Percentiles rank a stretch among this genome's conserved stretches.
These are phyloP conservation scores for Akanthomyces lecanii DNA, from an alignment of 2,329 filamentous ascomycete species.

Conservation along the genomic window DNA sequence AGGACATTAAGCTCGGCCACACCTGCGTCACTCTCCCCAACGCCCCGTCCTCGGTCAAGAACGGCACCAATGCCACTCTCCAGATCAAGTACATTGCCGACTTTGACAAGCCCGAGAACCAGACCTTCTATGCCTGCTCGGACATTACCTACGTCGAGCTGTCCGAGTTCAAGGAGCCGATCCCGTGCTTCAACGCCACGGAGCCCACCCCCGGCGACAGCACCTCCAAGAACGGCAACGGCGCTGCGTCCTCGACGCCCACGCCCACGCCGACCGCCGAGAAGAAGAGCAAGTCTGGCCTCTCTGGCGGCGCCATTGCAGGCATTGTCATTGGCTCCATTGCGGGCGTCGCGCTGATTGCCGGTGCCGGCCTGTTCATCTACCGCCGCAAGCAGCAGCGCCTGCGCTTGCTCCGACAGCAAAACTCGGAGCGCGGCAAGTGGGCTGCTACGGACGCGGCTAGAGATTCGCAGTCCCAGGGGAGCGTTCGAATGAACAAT, in stretches of 20 bases:
- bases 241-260: conserved; percentile 14
- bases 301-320: conserved; percentile 68
- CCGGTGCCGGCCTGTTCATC: conserved; percentile 57
- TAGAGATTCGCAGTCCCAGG: conserved; percentile 21
- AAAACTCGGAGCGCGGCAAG: conserved; percentile 24
- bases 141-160: conserved; percentile 42
- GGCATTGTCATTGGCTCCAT: conserved; percentile 70
- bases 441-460: conserved; percentile 25
- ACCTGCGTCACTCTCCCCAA: conserved; percentile 40
- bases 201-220: conserved; percentile 24
- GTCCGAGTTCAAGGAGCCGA: conserved; percentile 29
- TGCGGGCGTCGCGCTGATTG: conserved; percentile 56
- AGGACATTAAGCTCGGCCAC: conserved; percentile 41
- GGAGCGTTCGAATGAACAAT: conserved; percentile 16
- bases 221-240: conserved; percentile 17
- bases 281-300: conserved; percentile 27
- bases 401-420: conserved; percentile 22
- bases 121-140: conserved; percentile 47
- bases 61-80: conserved; percentile 44
- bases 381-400: conserved; percentile 31
- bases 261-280: conserved; percentile 16
- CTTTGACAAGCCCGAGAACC: conserved; percentile 38
- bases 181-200: conserved; percentile 45
- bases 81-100: conserved; percentile 45
- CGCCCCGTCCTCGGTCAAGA: conserved; percentile 30